A percentile compares a stretch with the other conserved stretches of the same genome.
These are phyloP conservation scores for Blastobotrys parvus DNA, from an alignment of 805 yeast genomes.

Conservation along the genomic window DNA sequence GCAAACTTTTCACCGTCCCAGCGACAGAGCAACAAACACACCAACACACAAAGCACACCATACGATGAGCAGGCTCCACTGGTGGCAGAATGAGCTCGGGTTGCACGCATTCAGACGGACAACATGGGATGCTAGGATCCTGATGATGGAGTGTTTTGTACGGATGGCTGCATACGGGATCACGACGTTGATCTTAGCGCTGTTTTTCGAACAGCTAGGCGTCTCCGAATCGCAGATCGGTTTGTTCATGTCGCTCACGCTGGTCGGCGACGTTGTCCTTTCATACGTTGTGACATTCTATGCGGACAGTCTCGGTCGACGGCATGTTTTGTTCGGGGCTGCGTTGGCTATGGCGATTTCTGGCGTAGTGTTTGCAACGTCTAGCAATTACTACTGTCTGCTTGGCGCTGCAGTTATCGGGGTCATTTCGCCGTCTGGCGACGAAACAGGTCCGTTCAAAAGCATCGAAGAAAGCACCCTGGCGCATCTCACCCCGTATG, in stretches of 20 bases:
- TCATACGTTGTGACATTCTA: slow-evolving; percentile 38
- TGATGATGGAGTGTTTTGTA: slow-evolving; percentile 26
- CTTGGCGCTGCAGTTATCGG: slow-evolving; percentile 38
- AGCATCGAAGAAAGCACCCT: slow-evolving; percentile 47
- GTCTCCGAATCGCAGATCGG: slow-evolving; percentile 40
- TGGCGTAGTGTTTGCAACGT: slow-evolving; percentile 33
- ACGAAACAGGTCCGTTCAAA: slow-evolving; percentile 52
- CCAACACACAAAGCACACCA: no score
- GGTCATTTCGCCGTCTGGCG: slow-evolving; percentile 50
- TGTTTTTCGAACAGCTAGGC: slow-evolving; percentile 36
- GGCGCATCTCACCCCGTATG: slow-evolving; percentile 37
- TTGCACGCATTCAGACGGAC: background rate
- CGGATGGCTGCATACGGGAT: slow-evolving; percentile 33
- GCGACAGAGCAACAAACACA: no score
- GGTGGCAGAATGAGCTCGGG: slow-evolving; percentile 1
- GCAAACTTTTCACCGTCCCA: no score
- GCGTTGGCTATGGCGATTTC: slow-evolving; percentile 37
- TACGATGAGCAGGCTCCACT: no score
- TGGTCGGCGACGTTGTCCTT: slow-evolving; percentile 44
- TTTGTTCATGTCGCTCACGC: slow-evolving; percentile 39
- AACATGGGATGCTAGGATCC: slow-evolving; percentile 24
- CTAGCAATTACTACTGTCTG: slow-evolving; percentile 30
- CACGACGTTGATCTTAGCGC: slow-evolving; percentile 33
- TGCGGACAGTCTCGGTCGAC: slow-evolving; percentile 43
- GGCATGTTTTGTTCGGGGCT: slow-evolving; percentile 33